Percentiles rank a stretch among this genome's conserved stretches.
Evolutionary conservation across 2,329 filamentous ascomycete species (phyloP).

Genomic region (Penicillium expansum): DNA sequence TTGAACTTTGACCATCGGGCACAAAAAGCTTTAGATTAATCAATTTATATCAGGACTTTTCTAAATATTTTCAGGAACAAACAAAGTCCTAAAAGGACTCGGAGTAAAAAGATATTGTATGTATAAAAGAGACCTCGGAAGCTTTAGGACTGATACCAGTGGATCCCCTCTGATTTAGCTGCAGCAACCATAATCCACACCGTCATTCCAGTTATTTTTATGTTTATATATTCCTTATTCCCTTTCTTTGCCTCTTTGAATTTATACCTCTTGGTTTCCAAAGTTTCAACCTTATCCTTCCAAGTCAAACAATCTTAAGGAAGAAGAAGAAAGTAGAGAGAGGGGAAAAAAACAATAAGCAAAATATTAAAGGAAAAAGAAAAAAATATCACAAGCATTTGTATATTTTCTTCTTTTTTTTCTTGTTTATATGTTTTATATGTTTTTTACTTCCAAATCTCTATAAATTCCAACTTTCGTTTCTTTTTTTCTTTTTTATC

Average conservation of each 20-base stretch:
- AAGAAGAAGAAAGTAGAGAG: not conserved
- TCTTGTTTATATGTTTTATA: too few species aligned
- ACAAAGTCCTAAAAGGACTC: not conserved
- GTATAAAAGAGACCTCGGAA: not conserved
- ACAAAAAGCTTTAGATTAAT: not conserved
- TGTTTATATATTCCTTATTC: constrained; percentile 17
- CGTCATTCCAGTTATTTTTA: constrained; percentile 23
- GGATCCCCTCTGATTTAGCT: constrained; percentile 14
- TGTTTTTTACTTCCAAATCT: not conserved
- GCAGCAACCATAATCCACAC: constrained; percentile 23
- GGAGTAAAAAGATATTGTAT: not conserved
- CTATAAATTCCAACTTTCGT: not conserved
- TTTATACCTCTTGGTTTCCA: not conserved
- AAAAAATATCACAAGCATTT: not conserved
- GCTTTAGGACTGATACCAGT: constrained; percentile 2
- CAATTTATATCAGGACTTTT: not conserved
- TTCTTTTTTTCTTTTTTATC: not conserved
- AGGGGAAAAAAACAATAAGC: not conserved
- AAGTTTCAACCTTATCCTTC: not conserved
- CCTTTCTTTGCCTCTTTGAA: constrained; percentile 8
- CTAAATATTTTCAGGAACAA: not conserved
- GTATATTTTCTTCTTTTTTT: not conserved
- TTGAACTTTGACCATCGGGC: constrained; percentile 15
- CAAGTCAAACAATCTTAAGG: not conserved
- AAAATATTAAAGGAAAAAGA: not conserved